Evolutionary conservation across 768 basidiomycete species (phyloP).

Genomic region (Hypholoma sublateritium): DNA sequence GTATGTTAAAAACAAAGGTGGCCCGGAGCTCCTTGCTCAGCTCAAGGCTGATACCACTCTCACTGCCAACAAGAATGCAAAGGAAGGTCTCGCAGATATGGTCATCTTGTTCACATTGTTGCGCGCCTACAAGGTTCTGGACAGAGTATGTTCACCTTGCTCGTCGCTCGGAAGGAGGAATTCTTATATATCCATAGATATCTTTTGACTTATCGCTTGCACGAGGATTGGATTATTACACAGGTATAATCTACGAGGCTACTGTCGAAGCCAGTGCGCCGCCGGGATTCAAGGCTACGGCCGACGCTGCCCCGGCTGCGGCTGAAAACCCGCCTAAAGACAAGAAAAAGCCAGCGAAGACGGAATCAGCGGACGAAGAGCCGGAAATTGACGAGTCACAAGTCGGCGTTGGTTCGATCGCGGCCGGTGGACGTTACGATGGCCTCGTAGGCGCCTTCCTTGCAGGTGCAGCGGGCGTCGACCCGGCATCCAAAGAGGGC

Average conservation of each 20-base stretch:
- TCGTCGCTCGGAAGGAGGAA: neutral
- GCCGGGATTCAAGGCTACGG: conserved; percentile 66
- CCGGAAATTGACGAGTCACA: conserved; percentile 91
- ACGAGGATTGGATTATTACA: conserved; percentile 98
- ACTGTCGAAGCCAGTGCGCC: conserved; percentile 92
- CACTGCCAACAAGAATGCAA: conserved; percentile 70
- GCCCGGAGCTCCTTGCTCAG: conserved; percentile 70
- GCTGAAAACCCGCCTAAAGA: conserved; percentile 29
- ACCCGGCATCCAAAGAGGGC: conserved; percentile 34
- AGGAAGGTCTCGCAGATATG: conserved; percentile 88
- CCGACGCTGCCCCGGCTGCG: conserved; percentile 25
- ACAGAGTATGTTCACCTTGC: conserved; percentile 52
- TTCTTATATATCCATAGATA: conserved; percentile 45
- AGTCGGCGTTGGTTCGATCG: conserved; percentile 97
- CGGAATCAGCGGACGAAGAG: conserved; percentile 52
- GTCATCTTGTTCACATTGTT: conserved; percentile 79
- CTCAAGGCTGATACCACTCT: conserved; percentile 65
- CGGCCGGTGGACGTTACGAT: conserved; percentile 98
- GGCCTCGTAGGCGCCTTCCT: conserved; percentile 91
- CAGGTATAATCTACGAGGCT: conserved; percentile 97
- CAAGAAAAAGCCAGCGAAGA: conserved; percentile 27
- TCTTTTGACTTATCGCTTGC: conserved; percentile 97
- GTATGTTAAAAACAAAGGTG: conserved; percentile 95
- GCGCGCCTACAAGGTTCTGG: conserved; percentile 72
- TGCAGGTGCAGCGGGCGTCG: conserved; percentile 71